Evolutionary conservation across 106 monocot species (phyloP), one percentile per base, ranked within the genome.

Genomic region (Dendrobium catenatum): DNA sequence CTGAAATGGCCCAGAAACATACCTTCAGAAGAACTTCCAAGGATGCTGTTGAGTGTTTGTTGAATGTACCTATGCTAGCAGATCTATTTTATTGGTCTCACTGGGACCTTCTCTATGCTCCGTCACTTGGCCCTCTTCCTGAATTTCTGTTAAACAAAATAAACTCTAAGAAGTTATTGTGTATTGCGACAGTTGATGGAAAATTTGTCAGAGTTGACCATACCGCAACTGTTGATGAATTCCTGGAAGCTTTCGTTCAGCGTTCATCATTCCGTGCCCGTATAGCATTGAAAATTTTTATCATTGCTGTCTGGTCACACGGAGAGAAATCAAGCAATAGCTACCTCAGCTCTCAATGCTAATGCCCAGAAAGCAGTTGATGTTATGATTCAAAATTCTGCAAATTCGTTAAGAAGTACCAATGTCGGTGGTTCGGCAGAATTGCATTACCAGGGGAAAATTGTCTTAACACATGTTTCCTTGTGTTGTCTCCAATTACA

Each of bases 81-180:
- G 99, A 99, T 90, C 77, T 99, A 77, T 66, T 79, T 1, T 87
- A 86, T 64, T 99, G 95, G 93, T 93, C 95, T n/a, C 95, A 99
- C 77, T 99, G 99, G 99, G 93, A 99, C 84, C 9, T 85, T 82
- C 44, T 89, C 66, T 99, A 88, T 85, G 89, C 87, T 54, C 88
- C 91, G 11, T 89, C 91, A 79, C 81, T 99, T 56, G 99, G 99
- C 15, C 82, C 91, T 77, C 86, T 99, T 58, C 48, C 93, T 42
- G 77, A 91, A 8, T 99, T 93, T 95, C 77, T 95, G 66, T 79
- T 93, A 42, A 89, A 83, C 78, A 80, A 84, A 56, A 78, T 81
- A 29, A 72, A 79, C 66, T 16, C n/a, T 55, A 85, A 82, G 75
- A 87, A 95, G 18, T 81, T 99, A 75, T 77, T 68, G 48, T 99